Base-by-base conservation (phyloP, 2,329 filamentous ascomycete genomes). In the Alternaria atra region DNA sequence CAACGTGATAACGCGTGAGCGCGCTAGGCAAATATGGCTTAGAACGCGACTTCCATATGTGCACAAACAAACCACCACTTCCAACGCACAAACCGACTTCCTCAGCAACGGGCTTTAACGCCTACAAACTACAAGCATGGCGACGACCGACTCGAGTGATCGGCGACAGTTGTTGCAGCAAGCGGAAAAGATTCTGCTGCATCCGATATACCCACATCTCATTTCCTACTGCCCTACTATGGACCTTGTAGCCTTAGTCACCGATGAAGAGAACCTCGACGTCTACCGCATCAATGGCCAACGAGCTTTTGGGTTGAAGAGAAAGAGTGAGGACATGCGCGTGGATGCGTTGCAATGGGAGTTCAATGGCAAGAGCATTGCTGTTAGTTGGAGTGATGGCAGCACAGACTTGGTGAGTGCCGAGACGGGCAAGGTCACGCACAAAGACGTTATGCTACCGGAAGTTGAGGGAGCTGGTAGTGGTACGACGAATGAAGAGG, bases 351-450 rank as follows among this genome's bases (percentile, higher is more conserved):
- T 84, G 40, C 73, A 77, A 37, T 84, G 83, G 83, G 82, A 83
- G 62, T 80, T 79, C 35, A 82, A 84, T 59, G 82, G 90, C 8
- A 90, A 92, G 64, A 88, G 92, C 42, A 85, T 97, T 55, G 93
- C 93, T 13, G 87, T 95, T 13, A 92, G 89, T 46, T 97, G 92
- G 89, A 92, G 87, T 68, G 92, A 97, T 81, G 91, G 91, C 29
- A 86, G 87, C 6, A 87, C 95, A 20, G 89, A 92, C 59, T 81
- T 97, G 35, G 86, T 94, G 76, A 91, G 91, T 61, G 81, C 93
- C 23, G 93, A 95, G 76, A 94, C 88, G 69, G 91, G 89, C 77
- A 97, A 94, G 79, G 87, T 90, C 12, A 88, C 93, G 20, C 91
- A 95, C 76, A 87, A 91, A 71, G 78, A 68, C 58, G 60, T 74